Percentiles rank a stretch among this genome's conserved stretches.
Conservation (phyloP, 192 early-diverging fungal genomes). For the Nowakowskiella sp. region DNA sequence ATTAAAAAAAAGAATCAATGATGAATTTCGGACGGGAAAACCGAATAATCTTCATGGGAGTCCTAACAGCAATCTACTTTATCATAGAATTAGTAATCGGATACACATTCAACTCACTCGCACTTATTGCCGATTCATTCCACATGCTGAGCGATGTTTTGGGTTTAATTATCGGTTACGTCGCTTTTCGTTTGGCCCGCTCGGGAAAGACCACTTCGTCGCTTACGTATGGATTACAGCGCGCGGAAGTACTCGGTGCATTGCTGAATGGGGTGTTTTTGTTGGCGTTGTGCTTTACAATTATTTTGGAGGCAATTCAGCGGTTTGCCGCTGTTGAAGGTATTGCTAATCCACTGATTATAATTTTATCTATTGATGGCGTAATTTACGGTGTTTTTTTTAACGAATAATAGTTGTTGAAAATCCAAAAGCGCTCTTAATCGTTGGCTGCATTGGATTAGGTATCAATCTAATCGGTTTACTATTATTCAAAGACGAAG, state of each 20-base stretch:
- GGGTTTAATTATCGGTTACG: constrained; percentile 14
- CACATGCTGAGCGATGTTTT: constrained; percentile 86
- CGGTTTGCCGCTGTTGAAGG: constrained; percentile 63
- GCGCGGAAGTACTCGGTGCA: constrained; percentile 89
- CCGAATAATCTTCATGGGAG: constrained; percentile 55
- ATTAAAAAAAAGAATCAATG: too few relatives aligned
- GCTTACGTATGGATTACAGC: constrained; percentile 85
- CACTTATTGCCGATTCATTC: constrained; percentile 85
- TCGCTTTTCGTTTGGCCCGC: not conserved
- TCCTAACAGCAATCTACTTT: constrained; percentile 62
- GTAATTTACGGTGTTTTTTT: not conserved
- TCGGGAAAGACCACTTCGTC: too few relatives aligned
- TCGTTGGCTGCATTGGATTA: constrained; percentile 72
- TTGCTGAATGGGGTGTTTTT: constrained; percentile 85
- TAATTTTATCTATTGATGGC: not conserved
- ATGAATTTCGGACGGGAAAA: too few relatives aligned
- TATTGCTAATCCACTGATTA: not conserved
- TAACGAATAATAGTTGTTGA: constrained; percentile 24
- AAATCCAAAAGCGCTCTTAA: constrained; percentile 64
- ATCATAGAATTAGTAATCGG: constrained; percentile 75
- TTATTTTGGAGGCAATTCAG: constrained; percentile 79
- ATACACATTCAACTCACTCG: constrained; percentile 64
- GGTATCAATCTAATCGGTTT: constrained; percentile 71
- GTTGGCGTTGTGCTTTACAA: constrained; percentile 84
- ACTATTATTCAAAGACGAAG: constrained; percentile 67